These are phyloP conservation scores for Cryptococcus sp. DNA, from an alignment of 1,284 basidiomycete species.

Conservation along the genomic window DNA sequence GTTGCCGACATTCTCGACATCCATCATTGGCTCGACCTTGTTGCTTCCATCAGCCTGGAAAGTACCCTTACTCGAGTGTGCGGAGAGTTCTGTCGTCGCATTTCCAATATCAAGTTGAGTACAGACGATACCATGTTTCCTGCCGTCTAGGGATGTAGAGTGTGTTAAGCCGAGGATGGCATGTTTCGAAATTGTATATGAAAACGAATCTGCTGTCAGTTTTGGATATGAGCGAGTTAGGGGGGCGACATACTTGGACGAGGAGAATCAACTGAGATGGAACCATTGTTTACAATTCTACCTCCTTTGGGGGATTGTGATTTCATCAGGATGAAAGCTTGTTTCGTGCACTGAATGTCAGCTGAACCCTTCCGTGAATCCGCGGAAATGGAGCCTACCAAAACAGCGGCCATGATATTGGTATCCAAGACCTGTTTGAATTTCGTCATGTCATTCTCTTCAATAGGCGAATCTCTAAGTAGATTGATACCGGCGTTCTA, in stretches of 20 bases:
- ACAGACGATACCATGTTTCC: conserved; percentile 65
- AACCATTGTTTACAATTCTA: conserved; percentile 80
- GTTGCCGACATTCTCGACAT: conserved; percentile 60
- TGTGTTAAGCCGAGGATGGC: conserved; percentile 71
- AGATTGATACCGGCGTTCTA: conserved; percentile 57
- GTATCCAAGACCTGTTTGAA: conserved; percentile 64
- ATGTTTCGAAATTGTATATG: conserved; percentile 74
- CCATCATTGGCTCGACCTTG: conserved; percentile 55
- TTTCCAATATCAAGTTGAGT: conserved; percentile 80
- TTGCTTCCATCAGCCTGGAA: conserved; percentile 65
- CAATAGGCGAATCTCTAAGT: conserved; percentile 52
- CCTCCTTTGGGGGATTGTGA: conserved; percentile 66
- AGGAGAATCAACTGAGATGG: conserved; percentile 67
- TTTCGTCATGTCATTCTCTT: conserved; percentile 59
- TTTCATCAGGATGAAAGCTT: conserved; percentile 71
- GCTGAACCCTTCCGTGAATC: not conserved
- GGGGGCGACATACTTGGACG: conserved; percentile 51
- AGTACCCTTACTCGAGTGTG: conserved; percentile 51
- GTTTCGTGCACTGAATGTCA: conserved; percentile 57
- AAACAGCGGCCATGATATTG: conserved; percentile 67
- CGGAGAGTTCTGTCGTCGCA: conserved; percentile 60
- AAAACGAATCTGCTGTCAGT: conserved; percentile 13
- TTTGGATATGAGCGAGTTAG: not conserved
- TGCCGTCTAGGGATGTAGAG: conserved; percentile 68
- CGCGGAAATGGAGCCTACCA: conserved; percentile 34